Evolutionary conservation across 176 grass and related monocot species (phyloP).

Genomic region (Stipa capillata): DNA sequence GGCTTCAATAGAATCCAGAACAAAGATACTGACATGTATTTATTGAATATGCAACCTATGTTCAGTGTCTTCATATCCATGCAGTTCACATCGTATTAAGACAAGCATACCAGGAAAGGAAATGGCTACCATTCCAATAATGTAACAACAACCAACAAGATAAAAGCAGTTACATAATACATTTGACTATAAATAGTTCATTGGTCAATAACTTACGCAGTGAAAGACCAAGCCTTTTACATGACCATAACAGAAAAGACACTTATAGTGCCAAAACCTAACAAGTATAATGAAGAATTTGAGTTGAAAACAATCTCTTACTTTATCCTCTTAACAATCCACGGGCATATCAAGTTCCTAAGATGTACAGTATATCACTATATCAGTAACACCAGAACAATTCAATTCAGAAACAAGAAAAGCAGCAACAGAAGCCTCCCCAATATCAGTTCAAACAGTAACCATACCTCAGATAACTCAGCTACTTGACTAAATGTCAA

Average conservation of each 20-base stretch:
- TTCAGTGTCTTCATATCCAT: not conserved
- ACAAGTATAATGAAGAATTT: not conserved
- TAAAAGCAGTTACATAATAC: not conserved
- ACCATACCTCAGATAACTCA: not conserved
- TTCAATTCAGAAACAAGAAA: not conserved
- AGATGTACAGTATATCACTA: not conserved
- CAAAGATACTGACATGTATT: not conserved
- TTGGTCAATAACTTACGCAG: not conserved
- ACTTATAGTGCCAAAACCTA: not conserved
- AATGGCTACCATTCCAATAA: not conserved
- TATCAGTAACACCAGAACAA: not conserved
- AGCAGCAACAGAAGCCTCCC: not conserved
- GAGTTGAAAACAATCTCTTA: not conserved
- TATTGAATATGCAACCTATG: not conserved
- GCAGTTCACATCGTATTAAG: not conserved
- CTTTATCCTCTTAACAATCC: not conserved
- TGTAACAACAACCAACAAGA: not conserved
- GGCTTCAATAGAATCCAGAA: not conserved
- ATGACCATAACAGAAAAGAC: not conserved
- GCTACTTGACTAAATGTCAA: not conserved
- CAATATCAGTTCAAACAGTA: not conserved
- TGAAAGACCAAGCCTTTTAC: not conserved
- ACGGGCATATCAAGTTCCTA: not conserved
- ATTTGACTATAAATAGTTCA: not conserved
- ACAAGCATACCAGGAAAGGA: not conserved